Evolutionary conservation across 2,329 filamentous ascomycete genomes (phyloP).

Genomic region (Penicillium sp.): DNA sequence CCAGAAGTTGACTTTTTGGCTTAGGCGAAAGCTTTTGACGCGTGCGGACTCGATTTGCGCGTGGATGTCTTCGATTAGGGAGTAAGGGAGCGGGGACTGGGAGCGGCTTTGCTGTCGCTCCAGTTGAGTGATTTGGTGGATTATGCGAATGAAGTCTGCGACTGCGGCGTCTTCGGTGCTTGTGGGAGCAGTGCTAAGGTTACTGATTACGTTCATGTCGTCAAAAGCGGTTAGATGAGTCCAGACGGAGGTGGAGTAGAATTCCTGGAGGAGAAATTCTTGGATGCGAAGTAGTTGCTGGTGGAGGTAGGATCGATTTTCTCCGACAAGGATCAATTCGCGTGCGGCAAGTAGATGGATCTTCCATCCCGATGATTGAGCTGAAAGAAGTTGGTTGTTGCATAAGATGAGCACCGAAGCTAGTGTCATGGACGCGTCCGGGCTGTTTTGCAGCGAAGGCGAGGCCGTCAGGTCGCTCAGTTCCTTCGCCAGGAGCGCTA

Average conservation of each 20-base stretch:
- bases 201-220: slow-evolving; percentile 2
- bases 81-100: neutral
- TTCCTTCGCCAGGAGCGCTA: neutral
- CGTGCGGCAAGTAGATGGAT: slow-evolving; percentile 3
- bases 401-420: slow-evolving; percentile 5
- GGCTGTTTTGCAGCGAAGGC: neutral
- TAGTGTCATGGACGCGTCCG: slow-evolving; percentile 2
- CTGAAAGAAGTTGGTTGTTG: slow-evolving; percentile 2
- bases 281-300: slow-evolving; percentile 2
- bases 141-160: slow-evolving; percentile 4
- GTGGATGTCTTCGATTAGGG: neutral
- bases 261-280: slow-evolving; percentile 3
- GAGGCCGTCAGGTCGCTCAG: neutral
- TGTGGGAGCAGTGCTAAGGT: neutral
- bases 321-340: neutral
- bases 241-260: slow-evolving; percentile 4
- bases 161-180: slow-evolving; percentile 4
- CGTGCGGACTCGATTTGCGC: slow-evolving; percentile 1
- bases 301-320: neutral
- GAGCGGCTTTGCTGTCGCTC: neutral
- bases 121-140: neutral
- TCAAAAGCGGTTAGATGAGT: slow-evolving; percentile 1
- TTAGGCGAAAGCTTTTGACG: neutral
- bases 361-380: neutral
- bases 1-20: slow-evolving; percentile 3